Conservation (phyloP, 768 basidiomycete genomes). For the Leccinum fibrillosum region DNA sequence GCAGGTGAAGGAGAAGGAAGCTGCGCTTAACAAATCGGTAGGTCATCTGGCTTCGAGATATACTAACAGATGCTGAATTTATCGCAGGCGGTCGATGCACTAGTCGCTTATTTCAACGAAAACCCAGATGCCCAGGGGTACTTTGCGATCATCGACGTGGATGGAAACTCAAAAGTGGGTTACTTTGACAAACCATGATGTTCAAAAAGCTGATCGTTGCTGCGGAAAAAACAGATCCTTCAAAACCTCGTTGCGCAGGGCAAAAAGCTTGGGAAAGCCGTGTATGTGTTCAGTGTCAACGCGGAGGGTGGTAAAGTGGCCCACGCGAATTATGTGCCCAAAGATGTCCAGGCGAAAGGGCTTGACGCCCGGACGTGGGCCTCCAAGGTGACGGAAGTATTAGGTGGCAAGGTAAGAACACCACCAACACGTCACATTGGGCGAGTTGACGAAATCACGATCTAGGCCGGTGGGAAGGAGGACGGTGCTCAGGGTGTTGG, state of each 20-base stretch:
- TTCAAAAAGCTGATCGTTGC: neutral
- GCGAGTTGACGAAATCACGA: slow-evolving; percentile 8
- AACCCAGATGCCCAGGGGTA: slow-evolving; percentile 69
- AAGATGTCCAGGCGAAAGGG: slow-evolving; percentile 56
- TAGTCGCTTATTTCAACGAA: slow-evolving; percentile 73
- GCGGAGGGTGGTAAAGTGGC: slow-evolving; percentile 67
- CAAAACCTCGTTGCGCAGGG: slow-evolving; percentile 72
- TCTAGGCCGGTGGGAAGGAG: slow-evolving; percentile 91
- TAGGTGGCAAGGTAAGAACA: slow-evolving; percentile 86
- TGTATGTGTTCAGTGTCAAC: slow-evolving; percentile 87
- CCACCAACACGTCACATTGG: neutral
- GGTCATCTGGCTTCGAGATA: slow-evolving; percentile 13
- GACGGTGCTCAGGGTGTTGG: slow-evolving; percentile 92
- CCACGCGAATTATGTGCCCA: slow-evolving; percentile 81
- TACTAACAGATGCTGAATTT: neutral
- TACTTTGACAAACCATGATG: neutral
- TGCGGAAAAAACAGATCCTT: slow-evolving; percentile 48
- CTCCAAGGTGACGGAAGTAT: slow-evolving; percentile 62
- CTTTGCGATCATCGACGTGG: slow-evolving; percentile 68
- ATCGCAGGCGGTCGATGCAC: slow-evolving; percentile 62
- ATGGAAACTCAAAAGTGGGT: slow-evolving; percentile 81
- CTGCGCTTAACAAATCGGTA: slow-evolving; percentile 74
- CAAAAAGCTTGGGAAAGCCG: slow-evolving; percentile 78
- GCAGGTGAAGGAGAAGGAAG: slow-evolving; percentile 77
- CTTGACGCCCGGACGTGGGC: slow-evolving; percentile 92